phyloP scores from a whole-genome alignment of 2,329 filamentous ascomycete genomes.

The Fusarium neocosmosporiellum region DNA sequence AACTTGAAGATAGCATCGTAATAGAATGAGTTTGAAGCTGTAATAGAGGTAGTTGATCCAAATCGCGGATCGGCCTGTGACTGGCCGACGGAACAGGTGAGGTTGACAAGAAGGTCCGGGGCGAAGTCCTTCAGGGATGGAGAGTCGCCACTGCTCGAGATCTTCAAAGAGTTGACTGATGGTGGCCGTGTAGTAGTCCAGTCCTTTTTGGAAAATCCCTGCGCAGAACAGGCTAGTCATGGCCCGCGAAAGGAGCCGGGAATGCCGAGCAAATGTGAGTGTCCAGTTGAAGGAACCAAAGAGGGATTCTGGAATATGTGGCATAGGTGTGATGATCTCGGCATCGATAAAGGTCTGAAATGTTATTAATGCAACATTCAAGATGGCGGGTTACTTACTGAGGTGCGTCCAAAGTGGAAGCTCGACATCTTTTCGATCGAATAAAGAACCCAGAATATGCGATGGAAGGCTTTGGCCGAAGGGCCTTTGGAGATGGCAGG shows the following conservation, averaged over 20 bases:
- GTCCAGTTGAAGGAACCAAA: constrained; percentile 33
- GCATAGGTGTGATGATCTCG: constrained; percentile 29
- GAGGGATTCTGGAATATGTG: constrained; percentile 29
- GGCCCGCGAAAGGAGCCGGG: constrained; percentile 27
- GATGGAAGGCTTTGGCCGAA: constrained; percentile 10
- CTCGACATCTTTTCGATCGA: constrained; percentile 36
- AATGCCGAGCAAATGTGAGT: constrained; percentile 16
- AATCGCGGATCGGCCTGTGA: constrained; percentile 13
- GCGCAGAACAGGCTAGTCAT: constrained; percentile 28
- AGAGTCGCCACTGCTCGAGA: constrained; percentile 27
- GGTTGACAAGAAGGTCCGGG: not conserved
- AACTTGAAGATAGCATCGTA: constrained; percentile 20
- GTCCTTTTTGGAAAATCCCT: constrained; percentile 16
- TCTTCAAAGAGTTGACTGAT: constrained; percentile 27
- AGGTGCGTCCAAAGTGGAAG: constrained; percentile 37
- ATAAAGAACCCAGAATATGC: constrained; percentile 36
- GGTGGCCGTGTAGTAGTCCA: constrained; percentile 3
- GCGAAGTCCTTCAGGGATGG: constrained; percentile 18
- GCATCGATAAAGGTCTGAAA: constrained; percentile 23
- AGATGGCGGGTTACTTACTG: constrained; percentile 10
- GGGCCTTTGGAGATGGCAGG: constrained; percentile 13
- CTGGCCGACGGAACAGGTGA: constrained; percentile 6
- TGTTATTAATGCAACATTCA: not conserved
- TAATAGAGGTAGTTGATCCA: constrained; percentile 38
- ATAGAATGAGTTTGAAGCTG: constrained; percentile 28